These are phyloP conservation scores for Dothideomycetes sp. DNA, from an alignment of 2,329 filamentous ascomycete species.

Conservation along the genomic window DNA sequence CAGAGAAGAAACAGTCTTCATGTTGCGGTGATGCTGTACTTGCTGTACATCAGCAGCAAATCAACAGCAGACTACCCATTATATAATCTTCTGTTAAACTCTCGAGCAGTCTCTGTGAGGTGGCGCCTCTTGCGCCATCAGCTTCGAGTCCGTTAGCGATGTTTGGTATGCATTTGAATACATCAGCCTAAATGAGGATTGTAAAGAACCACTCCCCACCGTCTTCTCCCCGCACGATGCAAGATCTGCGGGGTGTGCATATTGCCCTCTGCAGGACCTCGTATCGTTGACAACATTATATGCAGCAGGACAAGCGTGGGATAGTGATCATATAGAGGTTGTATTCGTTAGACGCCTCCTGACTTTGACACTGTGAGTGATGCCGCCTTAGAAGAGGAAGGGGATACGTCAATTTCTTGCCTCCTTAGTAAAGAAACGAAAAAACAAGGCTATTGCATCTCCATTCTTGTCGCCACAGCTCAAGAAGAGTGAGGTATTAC, in stretches of 20 bases:
- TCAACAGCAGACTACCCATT: neutral
- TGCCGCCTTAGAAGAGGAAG: no score
- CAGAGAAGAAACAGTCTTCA: neutral
- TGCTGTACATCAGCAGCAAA: neutral
- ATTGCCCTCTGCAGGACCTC: neutral
- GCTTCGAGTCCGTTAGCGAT: neutral
- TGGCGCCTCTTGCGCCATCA: neutral
- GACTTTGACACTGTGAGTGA: no score
- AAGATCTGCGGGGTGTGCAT: neutral
- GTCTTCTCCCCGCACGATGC: neutral
- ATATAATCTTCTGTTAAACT: neutral
- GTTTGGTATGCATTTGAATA: neutral
- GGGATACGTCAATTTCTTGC: no score
- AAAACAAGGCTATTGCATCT: no score
- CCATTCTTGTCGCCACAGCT: no score
- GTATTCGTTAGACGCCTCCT: no score
- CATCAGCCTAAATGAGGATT: conserved; percentile 2
- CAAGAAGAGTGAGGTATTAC: no score
- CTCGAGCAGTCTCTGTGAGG: no score
- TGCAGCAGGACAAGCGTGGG: no score
- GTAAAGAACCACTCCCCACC: neutral
- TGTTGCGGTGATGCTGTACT: neutral
- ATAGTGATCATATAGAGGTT: no score
- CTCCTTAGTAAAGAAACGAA: no score
- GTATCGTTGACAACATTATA: neutral